phyloP scores from a whole-genome alignment of 2,329 filamentous ascomycete genomes.

The Plectosphaerella sp. region DNA sequence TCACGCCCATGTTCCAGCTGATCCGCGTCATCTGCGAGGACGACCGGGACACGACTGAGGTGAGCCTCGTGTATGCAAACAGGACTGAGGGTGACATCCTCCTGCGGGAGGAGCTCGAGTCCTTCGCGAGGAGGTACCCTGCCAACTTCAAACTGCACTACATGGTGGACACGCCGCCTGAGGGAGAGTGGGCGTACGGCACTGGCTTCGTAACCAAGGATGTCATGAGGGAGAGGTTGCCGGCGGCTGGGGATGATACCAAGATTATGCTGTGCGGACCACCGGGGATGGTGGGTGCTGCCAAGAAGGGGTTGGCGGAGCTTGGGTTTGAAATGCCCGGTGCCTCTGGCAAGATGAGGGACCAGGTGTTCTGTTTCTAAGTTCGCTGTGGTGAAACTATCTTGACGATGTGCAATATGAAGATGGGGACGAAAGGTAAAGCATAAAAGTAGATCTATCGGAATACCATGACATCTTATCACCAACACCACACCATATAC shows the following conservation, averaged over 20 bases:
- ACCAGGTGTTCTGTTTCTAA: conserved; percentile 52
- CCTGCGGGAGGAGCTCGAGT: conserved; percentile 50
- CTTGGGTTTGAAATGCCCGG: conserved; percentile 49
- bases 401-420: too few species aligned
- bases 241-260: conserved; percentile 35
- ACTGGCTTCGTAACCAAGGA: conserved; percentile 47
- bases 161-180: conserved; percentile 42
- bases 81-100: conserved; percentile 55
- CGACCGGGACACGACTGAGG: conserved; percentile 45
- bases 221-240: conserved; percentile 44
- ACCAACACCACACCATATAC: too few species aligned
- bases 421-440: too few species aligned
- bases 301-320: conserved; percentile 43
- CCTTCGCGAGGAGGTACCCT: conserved; percentile 44
- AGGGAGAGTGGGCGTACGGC: conserved; percentile 40
- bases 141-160: conserved; percentile 53
- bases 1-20: conserved; percentile 40
- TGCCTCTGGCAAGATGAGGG: conserved; percentile 43
- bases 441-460: too few species aligned
- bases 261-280: conserved; percentile 59
- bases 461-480: too few species aligned
- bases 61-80: conserved; percentile 57
- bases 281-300: conserved; percentile 53
- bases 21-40: conserved; percentile 61
- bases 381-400: neutral